Conservation (phyloP, 441 rosid species). For the Arabidopsis hybrid region DNA sequence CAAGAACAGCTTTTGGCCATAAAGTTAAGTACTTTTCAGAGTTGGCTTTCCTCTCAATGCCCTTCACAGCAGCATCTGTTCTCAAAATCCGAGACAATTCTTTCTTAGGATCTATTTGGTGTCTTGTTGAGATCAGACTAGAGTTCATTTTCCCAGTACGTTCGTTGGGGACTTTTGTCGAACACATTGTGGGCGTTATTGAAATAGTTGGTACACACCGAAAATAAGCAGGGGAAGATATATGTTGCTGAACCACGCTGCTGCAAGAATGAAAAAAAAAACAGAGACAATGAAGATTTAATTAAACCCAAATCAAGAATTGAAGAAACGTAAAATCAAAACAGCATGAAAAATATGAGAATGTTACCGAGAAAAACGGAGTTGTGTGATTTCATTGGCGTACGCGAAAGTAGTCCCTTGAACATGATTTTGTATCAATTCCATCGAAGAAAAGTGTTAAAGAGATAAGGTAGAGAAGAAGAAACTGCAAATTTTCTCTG, state of each 20-base stretch:
- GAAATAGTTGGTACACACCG: constrained; percentile 1
- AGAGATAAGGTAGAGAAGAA: not conserved
- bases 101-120: constrained; percentile 55
- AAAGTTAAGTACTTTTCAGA: constrained; percentile 69
- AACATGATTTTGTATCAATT: not conserved
- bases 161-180: constrained; percentile 48
- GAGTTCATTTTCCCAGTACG: constrained; percentile 33
- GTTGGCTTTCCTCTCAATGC: constrained; percentile 73
- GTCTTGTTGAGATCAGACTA: constrained; percentile 34
- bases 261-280: not conserved
- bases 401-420: not conserved
- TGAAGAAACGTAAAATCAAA: not conserved
- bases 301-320: too few relatives aligned
- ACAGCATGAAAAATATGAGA: not conserved
- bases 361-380: constrained; percentile 22
- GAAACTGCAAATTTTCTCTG: not conserved
- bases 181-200: constrained; percentile 41
- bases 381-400: constrained; percentile 7
- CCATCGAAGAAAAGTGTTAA: constrained; percentile 12
- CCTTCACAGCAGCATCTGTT: constrained; percentile 67
- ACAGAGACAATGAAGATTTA: too few relatives aligned
- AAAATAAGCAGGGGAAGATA: not conserved
- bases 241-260: not conserved
- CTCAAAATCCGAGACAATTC: constrained; percentile 67
- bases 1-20: constrained; percentile 88